A percentile compares a stretch with the other conserved stretches of the same genome.
Evolutionary conservation across 1,139 yeast genomes (phyloP).

Genomic region (Pichia sp.): DNA sequence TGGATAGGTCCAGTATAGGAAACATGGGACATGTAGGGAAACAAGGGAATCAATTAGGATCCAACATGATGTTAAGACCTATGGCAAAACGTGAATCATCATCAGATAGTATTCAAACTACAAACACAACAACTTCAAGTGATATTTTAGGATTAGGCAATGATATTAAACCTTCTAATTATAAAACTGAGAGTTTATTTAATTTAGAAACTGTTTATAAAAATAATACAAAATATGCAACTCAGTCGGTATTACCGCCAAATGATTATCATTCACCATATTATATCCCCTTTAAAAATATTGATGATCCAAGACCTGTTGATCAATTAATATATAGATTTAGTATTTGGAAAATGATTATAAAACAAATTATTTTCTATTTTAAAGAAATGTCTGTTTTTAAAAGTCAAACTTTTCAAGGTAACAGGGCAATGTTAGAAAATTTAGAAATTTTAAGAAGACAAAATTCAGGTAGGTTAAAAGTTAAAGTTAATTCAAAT

Average conservation of each 20-base stretch:
- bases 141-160: neutral
- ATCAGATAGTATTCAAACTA: neutral
- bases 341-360: slow-evolving; percentile 63
- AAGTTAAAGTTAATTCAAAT: slow-evolving; percentile 19
- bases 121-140: neutral
- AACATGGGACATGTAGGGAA: too few relatives aligned
- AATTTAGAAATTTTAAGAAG: slow-evolving; percentile 49
- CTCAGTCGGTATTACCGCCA: slow-evolving; percentile 26
- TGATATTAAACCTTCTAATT: slow-evolving; percentile 1
- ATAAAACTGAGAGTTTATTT: slow-evolving; percentile 7
- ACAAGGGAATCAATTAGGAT: too few relatives aligned
- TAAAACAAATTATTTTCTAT: slow-evolving; percentile 56
- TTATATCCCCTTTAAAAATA: slow-evolving; percentile 26
- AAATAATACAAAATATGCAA: slow-evolving; percentile 16
- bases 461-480: slow-evolving; percentile 32
- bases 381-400: slow-evolving; percentile 58
- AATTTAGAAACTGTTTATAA: slow-evolving; percentile 15
- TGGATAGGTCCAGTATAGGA: too few relatives aligned
- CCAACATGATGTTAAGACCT: too few relatives aligned
- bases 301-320: slow-evolving; percentile 36
- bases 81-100: neutral
- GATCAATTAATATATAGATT: slow-evolving; percentile 51
- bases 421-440: slow-evolving; percentile 55
- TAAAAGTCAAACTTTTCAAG: slow-evolving; percentile 62
- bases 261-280: slow-evolving; percentile 29